Conservation (phyloP, 164 flowering plant genomes). For the Chloranthus sessilifolius region DNA sequence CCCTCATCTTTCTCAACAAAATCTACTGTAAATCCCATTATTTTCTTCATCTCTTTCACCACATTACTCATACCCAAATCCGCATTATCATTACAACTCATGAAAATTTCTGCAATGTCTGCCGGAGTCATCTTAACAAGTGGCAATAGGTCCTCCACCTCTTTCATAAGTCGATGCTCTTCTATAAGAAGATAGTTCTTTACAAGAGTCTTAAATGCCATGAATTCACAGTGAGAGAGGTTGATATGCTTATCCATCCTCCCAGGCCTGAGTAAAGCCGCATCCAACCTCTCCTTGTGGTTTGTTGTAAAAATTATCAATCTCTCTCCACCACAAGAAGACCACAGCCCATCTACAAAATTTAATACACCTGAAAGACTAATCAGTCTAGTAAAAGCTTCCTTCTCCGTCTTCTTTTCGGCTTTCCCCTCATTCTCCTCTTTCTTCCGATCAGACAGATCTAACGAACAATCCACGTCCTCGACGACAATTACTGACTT, state of each 20-base stretch:
- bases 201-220: conserved; percentile 11
- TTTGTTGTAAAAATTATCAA: conserved; percentile 22
- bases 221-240: conserved; percentile 11
- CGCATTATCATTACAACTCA: conserved; percentile 20
- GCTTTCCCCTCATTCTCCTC: neutral
- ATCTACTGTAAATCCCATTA: too few species aligned
- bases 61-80: conserved; percentile 15
- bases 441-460: conserved; percentile 32
- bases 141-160: conserved; percentile 10
- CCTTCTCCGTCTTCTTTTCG: neutral
- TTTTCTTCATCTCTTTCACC: conserved; percentile 13
- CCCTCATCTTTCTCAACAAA: conserved; percentile 3
- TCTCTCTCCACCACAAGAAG: conserved; percentile 22
- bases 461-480: conserved; percentile 66
- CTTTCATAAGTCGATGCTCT: conserved; percentile 10
- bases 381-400: neutral
- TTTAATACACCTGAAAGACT: conserved; percentile 21
- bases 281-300: conserved; percentile 22
- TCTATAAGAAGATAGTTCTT: conserved; percentile 18
- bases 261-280: conserved; percentile 18
- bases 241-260: conserved; percentile 23
- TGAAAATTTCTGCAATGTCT: conserved; percentile 20
- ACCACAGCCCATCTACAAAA: conserved; percentile 27
- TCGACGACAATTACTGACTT: conserved; percentile 53
- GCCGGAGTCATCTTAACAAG: conserved; percentile 20